Conservation (phyloP, 495 filamentous ascomycete genomes). For the Xylaria intraflava region DNA sequence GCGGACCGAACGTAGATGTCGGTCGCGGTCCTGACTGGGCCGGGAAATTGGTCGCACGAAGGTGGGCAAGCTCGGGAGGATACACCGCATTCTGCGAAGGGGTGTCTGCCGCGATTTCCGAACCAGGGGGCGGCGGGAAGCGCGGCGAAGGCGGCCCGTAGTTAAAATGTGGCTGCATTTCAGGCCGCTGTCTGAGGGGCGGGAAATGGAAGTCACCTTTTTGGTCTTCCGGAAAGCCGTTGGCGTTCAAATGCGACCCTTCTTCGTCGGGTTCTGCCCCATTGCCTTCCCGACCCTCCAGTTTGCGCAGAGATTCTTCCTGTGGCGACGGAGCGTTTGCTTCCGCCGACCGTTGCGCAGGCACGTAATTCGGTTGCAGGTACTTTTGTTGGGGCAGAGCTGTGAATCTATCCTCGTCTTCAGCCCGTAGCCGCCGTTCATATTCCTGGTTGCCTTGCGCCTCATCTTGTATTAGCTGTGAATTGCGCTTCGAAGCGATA, state of each 20-base stretch:
- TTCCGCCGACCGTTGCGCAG: slow-evolving; percentile 37
- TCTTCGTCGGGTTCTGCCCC: slow-evolving; percentile 15
- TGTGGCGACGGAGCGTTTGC: slow-evolving; percentile 28
- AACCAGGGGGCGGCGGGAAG: slow-evolving; percentile 9
- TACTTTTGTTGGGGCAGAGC: slow-evolving; percentile 63
- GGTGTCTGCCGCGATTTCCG: slow-evolving; percentile 3
- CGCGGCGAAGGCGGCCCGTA: slow-evolving; percentile 43
- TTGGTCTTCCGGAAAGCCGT: slow-evolving; percentile 26
- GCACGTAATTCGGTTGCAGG: slow-evolving; percentile 44
- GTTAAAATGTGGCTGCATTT: slow-evolving; percentile 44
- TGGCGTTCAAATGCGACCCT: slow-evolving; percentile 4
- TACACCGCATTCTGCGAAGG: slow-evolving; percentile 18
- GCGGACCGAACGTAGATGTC: slow-evolving; percentile 39
- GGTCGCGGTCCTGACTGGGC: slow-evolving; percentile 26
- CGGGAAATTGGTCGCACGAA: slow-evolving; percentile 39
- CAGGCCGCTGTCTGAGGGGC: slow-evolving; percentile 34
- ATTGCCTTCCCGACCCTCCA: slow-evolving; percentile 35
- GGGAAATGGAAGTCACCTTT: slow-evolving; percentile 50
- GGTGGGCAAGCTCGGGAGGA: slow-evolving; percentile 46
- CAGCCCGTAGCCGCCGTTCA: slow-evolving; percentile 72
- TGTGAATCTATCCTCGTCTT: slow-evolving; percentile 79
- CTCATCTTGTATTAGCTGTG: slow-evolving; percentile 70
- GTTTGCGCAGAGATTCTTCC: slow-evolving; percentile 37
- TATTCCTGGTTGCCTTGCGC: slow-evolving; percentile 70
- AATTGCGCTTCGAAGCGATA: slow-evolving; percentile 75